phyloP scores from a whole-genome alignment of 106 monocot genomes.

The Acanthochlamys bracteata region DNA sequence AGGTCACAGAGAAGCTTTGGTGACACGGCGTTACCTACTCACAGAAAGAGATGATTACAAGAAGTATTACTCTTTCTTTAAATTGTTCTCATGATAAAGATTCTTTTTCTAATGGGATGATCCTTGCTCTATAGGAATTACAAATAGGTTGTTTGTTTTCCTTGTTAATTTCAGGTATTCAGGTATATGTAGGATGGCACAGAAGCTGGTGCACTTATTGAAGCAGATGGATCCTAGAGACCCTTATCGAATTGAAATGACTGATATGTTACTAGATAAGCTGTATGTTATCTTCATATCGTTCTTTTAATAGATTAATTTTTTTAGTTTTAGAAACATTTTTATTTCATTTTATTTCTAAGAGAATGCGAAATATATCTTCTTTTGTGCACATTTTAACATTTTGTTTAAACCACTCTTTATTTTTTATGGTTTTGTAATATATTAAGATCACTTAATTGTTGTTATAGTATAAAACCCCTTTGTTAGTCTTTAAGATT shows the following conservation, averaged over 20 bases:
- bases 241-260: conserved; percentile 78
- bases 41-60: conserved; percentile 89
- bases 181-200: conserved; percentile 65
- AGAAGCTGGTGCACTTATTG: conserved; percentile 63
- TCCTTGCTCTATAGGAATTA: background rate
- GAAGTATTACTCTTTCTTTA: conserved; percentile 32
- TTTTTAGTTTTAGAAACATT: too few relatives aligned
- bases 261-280: conserved; percentile 68
- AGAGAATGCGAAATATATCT: too few relatives aligned
- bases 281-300: conserved; percentile 34
- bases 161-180: conserved; percentile 50
- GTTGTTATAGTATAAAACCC: too few relatives aligned
- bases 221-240: conserved; percentile 89
- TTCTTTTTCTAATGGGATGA: background rate
- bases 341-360: too few relatives aligned
- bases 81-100: background rate
- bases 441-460: too few relatives aligned
- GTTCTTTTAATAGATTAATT: background rate
- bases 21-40: conserved; percentile 62
- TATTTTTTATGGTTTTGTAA: too few relatives aligned
- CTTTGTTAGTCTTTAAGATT: too few relatives aligned
- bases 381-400: too few relatives aligned
- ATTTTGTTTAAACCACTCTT: too few relatives aligned
- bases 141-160: background rate
- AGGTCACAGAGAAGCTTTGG: conserved; percentile 60